Percentiles rank a stretch among this genome's conserved stretches.
phyloP scores from a whole-genome alignment of 208 protist genomes.

The Sergeia podlipaevii region DNA sequence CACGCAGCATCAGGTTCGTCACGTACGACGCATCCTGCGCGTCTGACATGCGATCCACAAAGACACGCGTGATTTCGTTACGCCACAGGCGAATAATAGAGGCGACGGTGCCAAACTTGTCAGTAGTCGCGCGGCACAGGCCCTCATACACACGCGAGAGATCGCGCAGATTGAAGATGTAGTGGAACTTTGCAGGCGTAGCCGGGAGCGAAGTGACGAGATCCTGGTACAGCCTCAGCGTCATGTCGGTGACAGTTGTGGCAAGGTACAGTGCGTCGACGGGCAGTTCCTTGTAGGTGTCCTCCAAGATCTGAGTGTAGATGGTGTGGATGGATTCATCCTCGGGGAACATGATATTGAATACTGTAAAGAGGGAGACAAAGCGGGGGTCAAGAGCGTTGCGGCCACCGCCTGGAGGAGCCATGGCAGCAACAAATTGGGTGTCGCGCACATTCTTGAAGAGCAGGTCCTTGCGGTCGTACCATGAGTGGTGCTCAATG shows the following conservation, averaged over 20 bases:
- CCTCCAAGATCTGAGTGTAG: slow-evolving; percentile 94
- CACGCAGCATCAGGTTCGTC: slow-evolving; percentile 55
- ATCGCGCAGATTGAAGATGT: slow-evolving; percentile 99
- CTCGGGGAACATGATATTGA: slow-evolving; percentile 97
- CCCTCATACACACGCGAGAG: slow-evolving; percentile 98
- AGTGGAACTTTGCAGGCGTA: slow-evolving; percentile 99
- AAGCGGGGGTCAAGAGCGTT: slow-evolving; percentile 98
- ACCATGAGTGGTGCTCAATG: slow-evolving; percentile 95
- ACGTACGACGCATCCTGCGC: slow-evolving; percentile 92
- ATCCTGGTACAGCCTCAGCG: slow-evolving; percentile 92
- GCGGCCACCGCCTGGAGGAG: slow-evolving; percentile 95
- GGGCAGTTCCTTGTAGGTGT: slow-evolving; percentile 82
- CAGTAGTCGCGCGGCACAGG: slow-evolving; percentile 91
- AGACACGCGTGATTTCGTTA: slow-evolving; percentile 97
- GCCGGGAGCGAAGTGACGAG: slow-evolving; percentile 92
- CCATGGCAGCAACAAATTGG: slow-evolving; percentile 97
- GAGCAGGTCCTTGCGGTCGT: slow-evolving; percentile 95
- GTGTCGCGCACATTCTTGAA: slow-evolving; percentile 97
- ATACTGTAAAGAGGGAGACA: slow-evolving; percentile 96
- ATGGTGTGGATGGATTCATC: slow-evolving; percentile 96
- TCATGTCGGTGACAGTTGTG: slow-evolving; percentile 88
- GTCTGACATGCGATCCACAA: slow-evolving; percentile 97
- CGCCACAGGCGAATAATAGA: slow-evolving; percentile 96
- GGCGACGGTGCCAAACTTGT: slow-evolving; percentile 77
- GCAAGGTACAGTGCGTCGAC: slow-evolving; percentile 32